Evolutionary conservation across 2,329 filamentous ascomycete genomes (phyloP).

Genomic region (Penicillium sp.): DNA sequence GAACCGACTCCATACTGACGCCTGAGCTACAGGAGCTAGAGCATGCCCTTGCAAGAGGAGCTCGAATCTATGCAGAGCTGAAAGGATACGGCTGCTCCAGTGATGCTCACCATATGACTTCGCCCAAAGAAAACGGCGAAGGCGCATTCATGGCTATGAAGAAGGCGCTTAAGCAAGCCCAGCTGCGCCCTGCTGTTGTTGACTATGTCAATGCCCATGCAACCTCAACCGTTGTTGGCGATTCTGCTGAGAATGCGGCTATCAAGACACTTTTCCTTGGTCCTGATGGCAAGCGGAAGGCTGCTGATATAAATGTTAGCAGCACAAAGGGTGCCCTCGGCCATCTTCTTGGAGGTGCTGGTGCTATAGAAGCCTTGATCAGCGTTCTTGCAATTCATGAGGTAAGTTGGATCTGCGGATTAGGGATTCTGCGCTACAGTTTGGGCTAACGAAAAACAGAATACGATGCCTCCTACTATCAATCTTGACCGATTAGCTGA

Average conservation of each 20-base stretch:
- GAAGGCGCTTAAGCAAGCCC: slow-evolving; percentile 71
- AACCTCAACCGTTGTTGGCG: slow-evolving; percentile 81
- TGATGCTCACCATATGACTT: slow-evolving; percentile 92
- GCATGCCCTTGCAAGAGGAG: slow-evolving; percentile 76
- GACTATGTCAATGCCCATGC: slow-evolving; percentile 97
- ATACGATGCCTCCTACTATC: slow-evolving; percentile 77
- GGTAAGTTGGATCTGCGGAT: slow-evolving; percentile 51
- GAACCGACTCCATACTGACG: neutral
- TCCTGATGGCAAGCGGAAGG: slow-evolving; percentile 61
- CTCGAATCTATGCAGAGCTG: slow-evolving; percentile 83
- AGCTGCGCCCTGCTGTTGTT: slow-evolving; percentile 66
- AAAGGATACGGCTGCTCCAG: slow-evolving; percentile 86
- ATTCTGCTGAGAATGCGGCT: slow-evolving; percentile 81
- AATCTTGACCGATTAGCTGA: slow-evolving; percentile 69
- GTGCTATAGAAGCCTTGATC: slow-evolving; percentile 86
- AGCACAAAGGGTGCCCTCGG: slow-evolving; percentile 93
- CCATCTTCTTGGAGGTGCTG: slow-evolving; percentile 86
- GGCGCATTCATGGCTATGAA: slow-evolving; percentile 85
- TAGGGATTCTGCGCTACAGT: neutral
- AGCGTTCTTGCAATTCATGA: slow-evolving; percentile 74
- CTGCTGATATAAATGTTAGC: slow-evolving; percentile 73
- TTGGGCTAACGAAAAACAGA: slow-evolving; percentile 50
- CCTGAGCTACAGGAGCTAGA: slow-evolving; percentile 64
- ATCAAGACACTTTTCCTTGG: slow-evolving; percentile 76
- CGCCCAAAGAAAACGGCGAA: slow-evolving; percentile 75